phyloP scores from a whole-genome alignment of 106 monocot genomes.

The Dioscorea zingiberensis region DNA sequence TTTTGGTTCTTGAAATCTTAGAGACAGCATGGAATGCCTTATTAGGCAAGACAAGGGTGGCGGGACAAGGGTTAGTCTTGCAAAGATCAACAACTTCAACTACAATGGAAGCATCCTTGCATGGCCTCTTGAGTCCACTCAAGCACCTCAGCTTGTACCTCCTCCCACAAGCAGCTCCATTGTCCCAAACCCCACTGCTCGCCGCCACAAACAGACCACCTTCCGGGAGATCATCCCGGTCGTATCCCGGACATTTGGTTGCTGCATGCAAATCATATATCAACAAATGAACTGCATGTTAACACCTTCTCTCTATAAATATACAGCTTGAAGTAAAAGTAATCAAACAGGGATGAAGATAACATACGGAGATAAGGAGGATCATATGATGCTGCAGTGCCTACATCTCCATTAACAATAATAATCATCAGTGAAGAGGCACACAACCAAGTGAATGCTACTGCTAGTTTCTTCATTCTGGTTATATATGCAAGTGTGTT shows the following conservation, averaged over 20 bases:
- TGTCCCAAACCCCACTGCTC: slow-evolving; percentile 5
- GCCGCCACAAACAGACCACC: slow-evolving; percentile 5
- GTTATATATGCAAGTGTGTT: too few species aligned
- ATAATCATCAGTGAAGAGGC: background rate
- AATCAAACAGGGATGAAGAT: too few species aligned
- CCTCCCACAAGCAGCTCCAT: slow-evolving; percentile 17
- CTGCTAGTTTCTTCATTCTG: too few species aligned
- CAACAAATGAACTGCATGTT: background rate
- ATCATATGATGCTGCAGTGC: slow-evolving; percentile 9
- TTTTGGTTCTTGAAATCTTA: slow-evolving; percentile 18
- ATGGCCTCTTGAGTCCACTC: slow-evolving; percentile 19
- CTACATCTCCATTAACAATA: slow-evolving; percentile 1
- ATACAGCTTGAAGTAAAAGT: too few species aligned
- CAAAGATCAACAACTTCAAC: slow-evolving; percentile 34
- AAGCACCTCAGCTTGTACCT: slow-evolving; percentile 21
- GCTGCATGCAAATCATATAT: background rate
- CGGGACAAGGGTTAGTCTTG: slow-evolving; percentile 11
- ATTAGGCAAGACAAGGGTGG: slow-evolving; percentile 18
- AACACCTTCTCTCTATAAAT: too few species aligned
- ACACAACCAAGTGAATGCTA: too few species aligned
- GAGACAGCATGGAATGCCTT: slow-evolving; percentile 25
- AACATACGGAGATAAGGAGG: slow-evolving; percentile 9
- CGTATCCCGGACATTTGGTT: slow-evolving; percentile 4
- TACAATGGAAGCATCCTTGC: slow-evolving; percentile 12
- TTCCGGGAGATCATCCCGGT: background rate